These are phyloP conservation scores for Bifiguratus adelaidae DNA, from an alignment of 192 early-diverging fungal genomes.

Conservation along the genomic window DNA sequence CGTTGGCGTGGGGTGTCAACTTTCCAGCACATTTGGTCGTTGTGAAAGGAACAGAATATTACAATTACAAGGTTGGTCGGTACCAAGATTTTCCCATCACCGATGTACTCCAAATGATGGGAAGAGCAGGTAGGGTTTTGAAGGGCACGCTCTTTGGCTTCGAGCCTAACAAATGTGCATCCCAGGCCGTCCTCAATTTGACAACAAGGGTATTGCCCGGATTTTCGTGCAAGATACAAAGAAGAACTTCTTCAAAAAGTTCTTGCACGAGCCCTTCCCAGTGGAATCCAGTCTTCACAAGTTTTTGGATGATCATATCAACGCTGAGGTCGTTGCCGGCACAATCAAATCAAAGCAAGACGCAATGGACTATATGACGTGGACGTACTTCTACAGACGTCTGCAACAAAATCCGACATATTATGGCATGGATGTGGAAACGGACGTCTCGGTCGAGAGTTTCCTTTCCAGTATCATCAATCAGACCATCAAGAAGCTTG, in stretches of 20 bases:
- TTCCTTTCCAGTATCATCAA: constrained; percentile 79
- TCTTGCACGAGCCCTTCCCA: constrained; percentile 93
- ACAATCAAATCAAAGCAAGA: constrained; percentile 88
- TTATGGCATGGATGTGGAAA: constrained; percentile 77
- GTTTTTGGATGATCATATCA: constrained; percentile 78
- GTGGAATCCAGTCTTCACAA: constrained; percentile 74
- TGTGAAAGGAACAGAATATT: constrained; percentile 97
- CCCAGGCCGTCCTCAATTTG: constrained; percentile 81
- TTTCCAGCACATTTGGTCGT: constrained; percentile 95
- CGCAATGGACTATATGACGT: constrained; percentile 89
- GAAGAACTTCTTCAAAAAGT: constrained; percentile 98
- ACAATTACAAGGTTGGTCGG: constrained; percentile 76
- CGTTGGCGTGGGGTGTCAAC: constrained; percentile 97
- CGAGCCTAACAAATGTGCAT: background rate
- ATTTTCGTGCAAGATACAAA: constrained; percentile 94
- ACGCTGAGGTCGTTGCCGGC: constrained; percentile 87
- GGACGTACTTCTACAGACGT: constrained; percentile 93
- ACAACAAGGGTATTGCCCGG: constrained; percentile 81
- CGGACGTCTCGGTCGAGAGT: constrained; percentile 51
- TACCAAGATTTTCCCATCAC: constrained; percentile 98
- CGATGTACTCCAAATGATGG: constrained; percentile 99
- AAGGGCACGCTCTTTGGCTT: background rate
- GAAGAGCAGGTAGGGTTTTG: constrained; percentile 61
- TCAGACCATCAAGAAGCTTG: constrained; percentile 55
- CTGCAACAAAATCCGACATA: constrained; percentile 91